These are phyloP conservation scores for Aspergillus amoenus DNA, from an alignment of 2,329 filamentous ascomycete genomes.

Conservation along the genomic window DNA sequence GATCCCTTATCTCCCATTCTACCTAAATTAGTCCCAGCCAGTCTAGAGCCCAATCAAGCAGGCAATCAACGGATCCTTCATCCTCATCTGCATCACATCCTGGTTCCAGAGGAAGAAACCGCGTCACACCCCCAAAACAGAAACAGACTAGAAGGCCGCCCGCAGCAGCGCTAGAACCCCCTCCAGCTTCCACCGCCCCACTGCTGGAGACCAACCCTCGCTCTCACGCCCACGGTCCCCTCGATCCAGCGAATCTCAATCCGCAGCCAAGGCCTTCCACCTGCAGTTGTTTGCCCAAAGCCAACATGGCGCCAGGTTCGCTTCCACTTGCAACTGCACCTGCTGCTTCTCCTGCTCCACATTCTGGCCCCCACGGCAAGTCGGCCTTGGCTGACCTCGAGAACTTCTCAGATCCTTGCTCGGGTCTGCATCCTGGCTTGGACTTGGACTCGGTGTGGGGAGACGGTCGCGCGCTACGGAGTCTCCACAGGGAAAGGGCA, in stretches of 20 bases:
- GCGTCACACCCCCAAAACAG: not conserved
- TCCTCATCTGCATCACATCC: too few relatives aligned
- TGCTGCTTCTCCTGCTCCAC: not conserved
- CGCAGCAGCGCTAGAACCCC: not conserved
- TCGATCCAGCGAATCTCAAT: not conserved
- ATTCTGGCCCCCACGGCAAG: conserved; percentile 5
- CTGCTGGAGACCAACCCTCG: not conserved
- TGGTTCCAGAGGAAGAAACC: not conserved
- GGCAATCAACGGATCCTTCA: not conserved
- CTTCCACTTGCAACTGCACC: too few relatives aligned
- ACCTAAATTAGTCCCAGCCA: not conserved
- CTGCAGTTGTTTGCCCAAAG: not conserved
- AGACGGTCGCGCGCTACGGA: not conserved
- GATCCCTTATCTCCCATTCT: too few relatives aligned
- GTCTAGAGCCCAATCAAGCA: not conserved
- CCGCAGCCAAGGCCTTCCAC: not conserved
- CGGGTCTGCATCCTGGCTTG: not conserved
- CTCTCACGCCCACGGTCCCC: not conserved
- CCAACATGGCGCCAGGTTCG: too few relatives aligned
- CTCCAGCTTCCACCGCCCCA: not conserved
- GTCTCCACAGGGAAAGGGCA: not conserved
- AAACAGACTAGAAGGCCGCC: conserved; percentile 3
- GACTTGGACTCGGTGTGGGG: not conserved
- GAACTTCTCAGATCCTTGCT: not conserved
- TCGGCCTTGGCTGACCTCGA: not conserved